Evolutionary conservation across 352 stramenopile species (phyloP).

Genomic region (Globisporangium ultimum): DNA sequence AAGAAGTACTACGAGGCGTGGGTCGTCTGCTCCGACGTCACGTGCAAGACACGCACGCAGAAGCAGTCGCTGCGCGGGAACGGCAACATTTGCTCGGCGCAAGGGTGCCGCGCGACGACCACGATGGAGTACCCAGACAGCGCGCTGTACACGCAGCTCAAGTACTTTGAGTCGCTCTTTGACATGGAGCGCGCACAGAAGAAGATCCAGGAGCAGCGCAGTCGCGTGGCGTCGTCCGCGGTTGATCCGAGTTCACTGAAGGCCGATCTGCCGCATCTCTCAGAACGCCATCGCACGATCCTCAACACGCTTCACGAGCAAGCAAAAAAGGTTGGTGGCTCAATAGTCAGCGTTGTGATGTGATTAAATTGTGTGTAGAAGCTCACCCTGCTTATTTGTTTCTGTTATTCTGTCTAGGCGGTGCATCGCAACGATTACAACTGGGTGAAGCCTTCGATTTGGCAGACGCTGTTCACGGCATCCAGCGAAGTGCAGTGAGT

Average conservation of each 20-base stretch:
- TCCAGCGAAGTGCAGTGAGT: too few species aligned
- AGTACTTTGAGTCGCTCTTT: conserved; percentile 97
- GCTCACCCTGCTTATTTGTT: conserved; percentile 7
- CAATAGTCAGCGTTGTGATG: not conserved
- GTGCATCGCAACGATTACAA: conserved; percentile 91
- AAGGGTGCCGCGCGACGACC: conserved; percentile 90
- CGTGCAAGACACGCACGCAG: conserved; percentile 92
- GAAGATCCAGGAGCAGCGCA: conserved; percentile 73
- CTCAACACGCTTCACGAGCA: conserved; percentile 77
- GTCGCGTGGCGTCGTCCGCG: conserved; percentile 15
- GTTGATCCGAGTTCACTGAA: conserved; percentile 17
- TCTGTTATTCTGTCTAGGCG: conserved; percentile 24
- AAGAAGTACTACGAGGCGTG: conserved; percentile 90
- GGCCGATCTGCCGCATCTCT: conserved; percentile 42
- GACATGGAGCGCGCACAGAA: conserved; percentile 89
- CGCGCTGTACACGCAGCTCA: conserved; percentile 95
- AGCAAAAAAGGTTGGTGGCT: conserved; percentile 52
- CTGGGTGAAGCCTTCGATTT: conserved; percentile 91
- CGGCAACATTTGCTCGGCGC: conserved; percentile 91
- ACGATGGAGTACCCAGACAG: conserved; percentile 88
- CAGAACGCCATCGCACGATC: conserved; percentile 66
- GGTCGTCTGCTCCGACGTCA: conserved; percentile 93
- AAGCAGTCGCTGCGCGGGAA: conserved; percentile 93
- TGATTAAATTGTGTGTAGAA: not conserved
- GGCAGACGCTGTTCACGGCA: conserved; percentile 75